A percentile compares a stretch with the other conserved stretches of the same genome.
phyloP scores from a whole-genome alignment of 495 filamentous ascomycete genomes.

The Cercophora scortea region DNA sequence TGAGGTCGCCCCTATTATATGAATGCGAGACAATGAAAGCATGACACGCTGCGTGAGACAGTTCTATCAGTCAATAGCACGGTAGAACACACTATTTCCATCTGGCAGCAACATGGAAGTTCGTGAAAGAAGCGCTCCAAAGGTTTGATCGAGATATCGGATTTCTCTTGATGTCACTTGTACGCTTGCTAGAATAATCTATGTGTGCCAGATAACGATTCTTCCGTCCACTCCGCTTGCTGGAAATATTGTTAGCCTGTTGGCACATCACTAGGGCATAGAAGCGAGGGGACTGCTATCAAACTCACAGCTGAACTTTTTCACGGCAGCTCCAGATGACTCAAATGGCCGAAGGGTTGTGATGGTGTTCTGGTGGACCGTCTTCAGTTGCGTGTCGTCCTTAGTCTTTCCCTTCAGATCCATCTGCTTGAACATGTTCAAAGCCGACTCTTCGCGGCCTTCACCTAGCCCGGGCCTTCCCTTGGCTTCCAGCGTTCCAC shows the following conservation, averaged over 20 bases:
- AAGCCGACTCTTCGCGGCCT: constrained; percentile 58
- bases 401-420: constrained; percentile 86
- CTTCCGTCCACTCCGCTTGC: constrained; percentile 92
- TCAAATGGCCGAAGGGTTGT: constrained; percentile 72
- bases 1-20: no score
- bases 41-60: no score
- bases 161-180: no score
- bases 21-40: no score
- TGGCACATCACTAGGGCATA: neutral
- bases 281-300: constrained; percentile 3
- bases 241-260: constrained; percentile 40
- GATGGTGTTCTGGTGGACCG: constrained; percentile 95
- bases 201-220: constrained; percentile 68
- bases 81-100: no score
- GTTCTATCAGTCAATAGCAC: no score
- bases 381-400: constrained; percentile 89
- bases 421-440: constrained; percentile 99
- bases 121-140: no score
- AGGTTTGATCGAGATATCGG: no score
- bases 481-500: constrained; percentile 77
- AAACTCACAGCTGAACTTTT: constrained; percentile 81
- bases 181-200: constrained; percentile 5
- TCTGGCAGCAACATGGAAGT: no score
- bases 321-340: constrained; percentile 52
- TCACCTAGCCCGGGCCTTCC: constrained; percentile 48